Evolutionary conservation across 176 grass and related monocot genomes (phyloP), one percentile per base, ranked within the genome.

Genomic region (Pontederia paniculata): DNA sequence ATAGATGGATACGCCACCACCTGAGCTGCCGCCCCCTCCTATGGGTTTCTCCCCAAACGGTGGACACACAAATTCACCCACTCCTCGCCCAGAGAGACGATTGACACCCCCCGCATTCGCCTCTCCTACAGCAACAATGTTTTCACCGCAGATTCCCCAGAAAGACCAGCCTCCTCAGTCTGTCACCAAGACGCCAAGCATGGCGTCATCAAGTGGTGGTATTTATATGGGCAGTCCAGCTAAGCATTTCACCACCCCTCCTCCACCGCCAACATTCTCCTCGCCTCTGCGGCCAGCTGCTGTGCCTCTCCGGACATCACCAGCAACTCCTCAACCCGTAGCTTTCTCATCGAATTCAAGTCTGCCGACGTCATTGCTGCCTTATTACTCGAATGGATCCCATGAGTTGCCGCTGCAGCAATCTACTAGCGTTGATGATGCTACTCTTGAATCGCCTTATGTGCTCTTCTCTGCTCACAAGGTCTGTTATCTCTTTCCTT

Each of bases 381-480:
- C 76, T 14, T 70, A 73, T 70, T 87, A 74, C 69, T 48, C 70
- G 16, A 90, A 97, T 51, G 93, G 93, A 60, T 71, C 74, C 43
- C 55, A 75, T 71, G 81, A 77, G 75, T 70, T 77, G 28, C 72
- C 74, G 49, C 20, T 54, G 73, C 23, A 61, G 57, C 53, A 54
- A 49, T 12, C 54, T 52, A 58, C 41, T 49, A 50, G 64, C 3
- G 62, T 75, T 16, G 82, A 83, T 20, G 81, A 81, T 16, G 81
- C 77, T 44, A 70, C 72, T 61, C 69, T 88, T 28, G 79, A 83
- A n/a, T 82, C 70, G 47, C 83, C 86, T 48, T 98, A 88, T 73
- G 86, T 91, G 58, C 80, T 74, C 50, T 98, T 98, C 77, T 98
- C 93, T 54, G 93, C 93, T 8, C 83, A 83, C 68, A 98, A 91